Evolutionary conservation across 345 rosid genomes (phyloP).

Genomic region (Pistacia integerrima): DNA sequence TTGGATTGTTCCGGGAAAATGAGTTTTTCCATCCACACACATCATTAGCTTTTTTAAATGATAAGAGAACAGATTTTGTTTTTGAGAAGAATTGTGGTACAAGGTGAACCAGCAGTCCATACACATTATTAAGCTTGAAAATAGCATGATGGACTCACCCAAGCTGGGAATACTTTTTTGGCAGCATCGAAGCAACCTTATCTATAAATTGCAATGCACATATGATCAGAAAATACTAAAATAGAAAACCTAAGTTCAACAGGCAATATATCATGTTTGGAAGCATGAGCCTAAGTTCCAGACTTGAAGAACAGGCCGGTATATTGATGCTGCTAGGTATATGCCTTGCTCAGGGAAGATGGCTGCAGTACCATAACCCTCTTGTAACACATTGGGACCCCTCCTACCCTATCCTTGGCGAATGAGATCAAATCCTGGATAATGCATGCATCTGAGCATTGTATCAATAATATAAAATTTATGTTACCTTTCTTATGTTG

Average conservation of each 20-base stretch:
- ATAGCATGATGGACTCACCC: slow-evolving; percentile 60
- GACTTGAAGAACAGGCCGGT: slow-evolving; percentile 96
- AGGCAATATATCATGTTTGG: slow-evolving; percentile 2
- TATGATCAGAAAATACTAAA: slow-evolving; percentile 23
- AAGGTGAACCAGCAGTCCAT: too few species aligned
- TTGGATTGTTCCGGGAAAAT: too few species aligned
- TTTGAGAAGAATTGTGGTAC: too few species aligned
- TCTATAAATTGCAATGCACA: slow-evolving; percentile 83
- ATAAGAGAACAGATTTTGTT: too few species aligned
- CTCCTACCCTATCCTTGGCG: slow-evolving; percentile 93
- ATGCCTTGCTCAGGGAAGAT: slow-evolving; percentile 98
- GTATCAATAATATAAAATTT: neutral
- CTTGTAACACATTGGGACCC: slow-evolving; percentile 76
- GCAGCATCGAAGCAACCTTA: slow-evolving; percentile 83
- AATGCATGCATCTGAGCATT: neutral
- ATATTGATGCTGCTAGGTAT: slow-evolving; percentile 90
- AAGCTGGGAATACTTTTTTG: slow-evolving; percentile 79
- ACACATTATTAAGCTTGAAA: slow-evolving; percentile 3
- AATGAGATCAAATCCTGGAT: slow-evolving; percentile 68
- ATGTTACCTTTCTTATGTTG: neutral
- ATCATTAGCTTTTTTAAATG: too few species aligned
- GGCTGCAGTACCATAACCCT: slow-evolving; percentile 97
- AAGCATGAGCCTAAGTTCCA: slow-evolving; percentile 20
- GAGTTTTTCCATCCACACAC: too few species aligned
- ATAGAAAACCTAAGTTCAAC: slow-evolving; percentile 13